Percentiles rank a stretch among this genome's conserved stretches.
Evolutionary conservation across 2,329 filamentous ascomycete species (phyloP).

Genomic region (Cercospora nicotianae): DNA sequence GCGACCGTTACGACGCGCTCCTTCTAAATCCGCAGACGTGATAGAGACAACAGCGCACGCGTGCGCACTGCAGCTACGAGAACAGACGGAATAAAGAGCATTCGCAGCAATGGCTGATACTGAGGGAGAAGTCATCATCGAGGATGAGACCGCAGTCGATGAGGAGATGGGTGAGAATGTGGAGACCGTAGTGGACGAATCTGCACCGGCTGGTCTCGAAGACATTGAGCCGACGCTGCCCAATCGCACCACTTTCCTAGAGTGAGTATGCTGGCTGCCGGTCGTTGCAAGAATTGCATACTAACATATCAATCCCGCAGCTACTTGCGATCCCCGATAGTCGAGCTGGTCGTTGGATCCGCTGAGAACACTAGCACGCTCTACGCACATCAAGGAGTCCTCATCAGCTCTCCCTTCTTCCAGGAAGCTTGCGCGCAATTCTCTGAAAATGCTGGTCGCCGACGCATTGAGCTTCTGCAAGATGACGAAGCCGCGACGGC

Average conservation of each 20-base stretch:
- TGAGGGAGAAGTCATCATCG: constrained; percentile 36
- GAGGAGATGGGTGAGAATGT: constrained; percentile 51
- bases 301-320: constrained; percentile 32
- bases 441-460: constrained; percentile 56
- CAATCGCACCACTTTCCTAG: constrained; percentile 47
- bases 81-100: background rate
- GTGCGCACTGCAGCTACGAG: background rate
- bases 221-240: constrained; percentile 46
- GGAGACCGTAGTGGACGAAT: constrained; percentile 36
- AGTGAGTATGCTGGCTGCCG: constrained; percentile 39
- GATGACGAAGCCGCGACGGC: constrained; percentile 73
- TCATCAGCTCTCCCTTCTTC: constrained; percentile 75
- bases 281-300: background rate
- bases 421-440: constrained; percentile 62
- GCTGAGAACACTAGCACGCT: constrained; percentile 63
- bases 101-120: constrained; percentile 35
- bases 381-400: constrained; percentile 75
- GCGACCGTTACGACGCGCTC: background rate
- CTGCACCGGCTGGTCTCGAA: constrained; percentile 41
- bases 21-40: background rate
- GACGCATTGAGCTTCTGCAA: constrained; percentile 65
- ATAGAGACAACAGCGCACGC: background rate
- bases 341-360: constrained; percentile 49
- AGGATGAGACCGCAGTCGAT: constrained; percentile 44
- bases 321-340: constrained; percentile 51